Conservation (phyloP, 2,329 filamentous ascomycete species). For the Aureobasidium musti region DNA sequence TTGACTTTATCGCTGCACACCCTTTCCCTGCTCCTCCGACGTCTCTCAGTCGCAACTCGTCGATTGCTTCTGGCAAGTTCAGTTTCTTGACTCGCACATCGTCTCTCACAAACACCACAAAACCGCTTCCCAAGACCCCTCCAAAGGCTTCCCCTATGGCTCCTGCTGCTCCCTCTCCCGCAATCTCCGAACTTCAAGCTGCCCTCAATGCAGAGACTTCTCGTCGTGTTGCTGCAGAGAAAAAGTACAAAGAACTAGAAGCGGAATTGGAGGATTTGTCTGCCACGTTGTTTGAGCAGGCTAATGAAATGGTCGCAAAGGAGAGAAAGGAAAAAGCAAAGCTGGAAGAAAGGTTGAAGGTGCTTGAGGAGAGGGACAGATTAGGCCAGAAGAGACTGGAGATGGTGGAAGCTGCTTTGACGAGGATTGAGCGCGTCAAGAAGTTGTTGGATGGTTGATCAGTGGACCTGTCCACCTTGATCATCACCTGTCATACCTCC, state of each 20-base stretch:
- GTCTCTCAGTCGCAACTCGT: constrained; percentile 35
- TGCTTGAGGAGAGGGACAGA: constrained; percentile 67
- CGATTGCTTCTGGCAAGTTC: not conserved
- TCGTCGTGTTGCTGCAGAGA: constrained; percentile 67
- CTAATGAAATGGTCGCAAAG: constrained; percentile 78
- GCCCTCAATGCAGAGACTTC: constrained; percentile 65
- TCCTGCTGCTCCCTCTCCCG: constrained; percentile 1
- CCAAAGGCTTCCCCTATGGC: constrained; percentile 33
- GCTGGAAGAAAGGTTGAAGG: constrained; percentile 68
- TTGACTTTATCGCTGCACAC: constrained; percentile 30
- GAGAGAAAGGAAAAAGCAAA: constrained; percentile 70
- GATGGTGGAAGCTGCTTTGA: constrained; percentile 68
- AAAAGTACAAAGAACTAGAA: constrained; percentile 63
- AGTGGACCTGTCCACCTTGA: not conserved
- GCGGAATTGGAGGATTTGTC: constrained; percentile 76
- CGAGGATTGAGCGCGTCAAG: constrained; percentile 69
- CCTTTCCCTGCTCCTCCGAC: constrained; percentile 31
- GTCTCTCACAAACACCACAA: not conserved
- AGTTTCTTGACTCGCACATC: constrained; percentile 15
- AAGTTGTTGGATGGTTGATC: constrained; percentile 54
- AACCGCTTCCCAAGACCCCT: constrained; percentile 34
- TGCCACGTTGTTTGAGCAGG: constrained; percentile 72
- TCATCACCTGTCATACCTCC: not conserved
- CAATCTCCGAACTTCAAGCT: constrained; percentile 52
- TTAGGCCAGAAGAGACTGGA: constrained; percentile 71